Evolutionary conservation across 352 stramenopile species (phyloP).

Genomic region (Pythium aristosporum): DNA sequence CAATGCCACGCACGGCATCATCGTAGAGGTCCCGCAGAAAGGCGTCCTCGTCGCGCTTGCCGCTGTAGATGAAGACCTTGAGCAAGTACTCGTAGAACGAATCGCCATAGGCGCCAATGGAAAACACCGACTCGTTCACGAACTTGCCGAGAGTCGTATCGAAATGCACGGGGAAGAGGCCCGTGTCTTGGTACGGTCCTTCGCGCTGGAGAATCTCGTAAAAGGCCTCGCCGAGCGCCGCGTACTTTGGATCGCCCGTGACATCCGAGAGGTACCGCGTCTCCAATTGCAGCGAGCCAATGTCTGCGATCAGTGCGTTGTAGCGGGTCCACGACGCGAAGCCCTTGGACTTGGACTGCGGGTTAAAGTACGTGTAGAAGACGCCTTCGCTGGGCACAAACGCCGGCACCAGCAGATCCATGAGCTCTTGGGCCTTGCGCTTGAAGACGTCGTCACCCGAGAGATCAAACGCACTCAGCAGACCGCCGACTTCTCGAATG

Average conservation of each 20-base stretch:
- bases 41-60: constrained; percentile 59
- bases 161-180: constrained; percentile 90
- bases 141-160: constrained; percentile 39
- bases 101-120: constrained; percentile 94
- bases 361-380: constrained; percentile 89
- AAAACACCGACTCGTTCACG: constrained; percentile 49
- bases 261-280: constrained; percentile 76
- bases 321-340: constrained; percentile 28
- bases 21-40: constrained; percentile 92
- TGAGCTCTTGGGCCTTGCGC: constrained; percentile 92
- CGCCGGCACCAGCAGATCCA: constrained; percentile 84
- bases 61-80: constrained; percentile 97
- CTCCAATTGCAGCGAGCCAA: constrained; percentile 86
- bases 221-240: constrained; percentile 70
- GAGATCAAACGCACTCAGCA: constrained; percentile 95
- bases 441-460: constrained; percentile 88
- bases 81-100: constrained; percentile 99
- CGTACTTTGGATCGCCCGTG: constrained; percentile 77
- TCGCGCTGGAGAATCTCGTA: constrained; percentile 72
- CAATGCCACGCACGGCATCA: constrained; percentile 91
- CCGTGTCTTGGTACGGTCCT: constrained; percentile 69
- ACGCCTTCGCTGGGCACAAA: constrained; percentile 91
- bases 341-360: constrained; percentile 57
- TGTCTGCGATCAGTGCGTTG: constrained; percentile 75
- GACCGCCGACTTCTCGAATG: constrained; percentile 96